Evolutionary conservation across 768 basidiomycete genomes (phyloP).

Genomic region (Sistotremastrum suecicum): DNA sequence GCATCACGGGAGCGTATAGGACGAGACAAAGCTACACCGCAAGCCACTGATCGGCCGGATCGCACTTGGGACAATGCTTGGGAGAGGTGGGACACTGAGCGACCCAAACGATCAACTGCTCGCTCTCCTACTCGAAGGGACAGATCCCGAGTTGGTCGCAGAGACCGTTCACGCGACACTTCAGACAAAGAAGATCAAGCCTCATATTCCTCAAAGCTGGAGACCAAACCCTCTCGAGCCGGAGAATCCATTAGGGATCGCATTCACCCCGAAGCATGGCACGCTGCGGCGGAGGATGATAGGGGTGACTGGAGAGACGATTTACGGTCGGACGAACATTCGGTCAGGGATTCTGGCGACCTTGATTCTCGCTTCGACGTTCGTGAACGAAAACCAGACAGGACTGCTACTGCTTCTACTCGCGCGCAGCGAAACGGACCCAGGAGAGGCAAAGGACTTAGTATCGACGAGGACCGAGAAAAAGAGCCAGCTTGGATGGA

Average conservation of each 20-base stretch:
- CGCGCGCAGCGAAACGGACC: constrained; percentile 45
- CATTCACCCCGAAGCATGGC: constrained; percentile 14
- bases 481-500: constrained; percentile 93
- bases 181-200: too few relatives aligned
- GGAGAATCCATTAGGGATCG: constrained; percentile 51
- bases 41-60: too few relatives aligned
- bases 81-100: too few relatives aligned
- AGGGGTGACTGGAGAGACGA: constrained; percentile 19
- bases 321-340: constrained; percentile 3
- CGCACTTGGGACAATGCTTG: too few relatives aligned
- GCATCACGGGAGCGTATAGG: too few relatives aligned
- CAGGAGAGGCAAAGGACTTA: constrained; percentile 34
- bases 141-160: too few relatives aligned
- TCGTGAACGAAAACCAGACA: constrained; percentile 16
- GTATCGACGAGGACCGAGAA: constrained; percentile 50
- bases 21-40: too few relatives aligned
- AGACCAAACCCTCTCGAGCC: constrained; percentile 25
- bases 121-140: too few relatives aligned
- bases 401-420: constrained; percentile 24
- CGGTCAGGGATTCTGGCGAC: constrained; percentile 18
- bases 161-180: too few relatives aligned
- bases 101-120: too few relatives aligned
- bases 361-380: constrained; percentile 17
- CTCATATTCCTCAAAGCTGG: background rate
- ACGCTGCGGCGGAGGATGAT: constrained; percentile 13